phyloP scores from a whole-genome alignment of 2,329 filamentous ascomycete species.

The Chaetomium olivaceum region DNA sequence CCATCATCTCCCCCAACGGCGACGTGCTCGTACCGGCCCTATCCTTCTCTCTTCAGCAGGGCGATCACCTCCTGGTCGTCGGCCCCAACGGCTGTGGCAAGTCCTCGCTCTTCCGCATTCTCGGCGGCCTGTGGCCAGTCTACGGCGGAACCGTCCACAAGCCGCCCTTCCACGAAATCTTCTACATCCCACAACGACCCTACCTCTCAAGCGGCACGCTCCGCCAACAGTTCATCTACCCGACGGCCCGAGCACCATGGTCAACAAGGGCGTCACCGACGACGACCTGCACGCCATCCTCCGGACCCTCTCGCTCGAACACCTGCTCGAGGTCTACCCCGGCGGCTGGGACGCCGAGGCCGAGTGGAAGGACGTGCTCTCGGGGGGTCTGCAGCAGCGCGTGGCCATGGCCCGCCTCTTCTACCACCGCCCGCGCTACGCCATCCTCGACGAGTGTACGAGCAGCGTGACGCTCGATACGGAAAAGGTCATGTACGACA shows the following conservation, averaged over 20 bases:
- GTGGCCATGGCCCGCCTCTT: conserved; percentile 95
- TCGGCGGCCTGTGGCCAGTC: conserved; percentile 95
- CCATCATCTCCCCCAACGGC: conserved; percentile 95
- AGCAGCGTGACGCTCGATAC: conserved; percentile 92
- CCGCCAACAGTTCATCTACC: conserved; percentile 97
- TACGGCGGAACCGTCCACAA: conserved; percentile 94
- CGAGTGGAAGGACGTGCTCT: conserved; percentile 94
- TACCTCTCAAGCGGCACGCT: conserved; percentile 89
- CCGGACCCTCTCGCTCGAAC: conserved; percentile 76
- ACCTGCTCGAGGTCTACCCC: conserved; percentile 74
- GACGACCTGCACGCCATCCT: conserved; percentile 76
- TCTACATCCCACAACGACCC: conserved; percentile 95
- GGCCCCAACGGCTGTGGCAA: conserved; percentile 98
- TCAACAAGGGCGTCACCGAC: conserved; percentile 79
- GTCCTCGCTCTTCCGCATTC: conserved; percentile 91
- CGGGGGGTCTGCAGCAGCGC: conserved; percentile 88
- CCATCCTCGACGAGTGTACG: conserved; percentile 96
- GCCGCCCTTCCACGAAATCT: conserved; percentile 88
- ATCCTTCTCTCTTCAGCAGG: conserved; percentile 81
- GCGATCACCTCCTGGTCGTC: conserved; percentile 90
- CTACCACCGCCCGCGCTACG: conserved; percentile 89
- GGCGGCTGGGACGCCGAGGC: conserved; percentile 89
- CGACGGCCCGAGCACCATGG: conserved; percentile 84
- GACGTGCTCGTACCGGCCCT: conserved; percentile 85
- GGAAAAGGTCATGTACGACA: conserved; percentile 95